Conservation (phyloP, 345 rosid genomes). For the Bretschneidera sinensis region DNA sequence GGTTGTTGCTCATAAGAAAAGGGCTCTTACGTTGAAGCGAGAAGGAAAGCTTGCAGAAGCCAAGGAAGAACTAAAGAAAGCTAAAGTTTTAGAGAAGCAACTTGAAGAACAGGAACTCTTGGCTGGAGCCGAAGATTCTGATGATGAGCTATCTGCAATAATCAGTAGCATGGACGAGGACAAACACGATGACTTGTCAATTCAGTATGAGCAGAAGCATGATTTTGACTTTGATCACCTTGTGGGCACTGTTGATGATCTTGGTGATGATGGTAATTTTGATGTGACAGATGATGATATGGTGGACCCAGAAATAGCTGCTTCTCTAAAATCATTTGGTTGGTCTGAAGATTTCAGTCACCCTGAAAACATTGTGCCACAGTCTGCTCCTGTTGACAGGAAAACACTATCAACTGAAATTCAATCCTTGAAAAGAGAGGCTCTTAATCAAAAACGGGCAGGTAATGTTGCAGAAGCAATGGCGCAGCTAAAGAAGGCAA, state of each 20-base stretch:
- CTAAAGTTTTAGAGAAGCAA: conserved; percentile 81
- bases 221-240: conserved; percentile 42
- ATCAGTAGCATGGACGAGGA: conserved; percentile 52
- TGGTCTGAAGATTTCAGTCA: conserved; percentile 63
- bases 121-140: conserved; percentile 75
- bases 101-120: conserved; percentile 82
- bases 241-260: conserved; percentile 44
- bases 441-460: conserved; percentile 53
- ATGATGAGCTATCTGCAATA: conserved; percentile 82
- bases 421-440: conserved; percentile 57
- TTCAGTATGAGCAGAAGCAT: conserved; percentile 30
- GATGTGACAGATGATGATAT: conserved; percentile 86
- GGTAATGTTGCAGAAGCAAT: conserved; percentile 63
- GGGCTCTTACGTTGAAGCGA: conserved; percentile 77
- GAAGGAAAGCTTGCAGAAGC: conserved; percentile 96
- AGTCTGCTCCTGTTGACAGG: conserved; percentile 28
- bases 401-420: conserved; percentile 44
- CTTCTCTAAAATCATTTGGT: conserved; percentile 67
- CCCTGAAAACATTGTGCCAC: conserved; percentile 21
- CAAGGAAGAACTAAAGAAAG: conserved; percentile 86
- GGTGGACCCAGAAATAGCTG: conserved; percentile 76
- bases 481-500: conserved; percentile 70
- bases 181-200: conserved; percentile 44
- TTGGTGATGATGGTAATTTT: conserved; percentile 44
- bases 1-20: conserved; percentile 66